phyloP scores from a whole-genome alignment of 2,329 filamentous ascomycete species.

The Ophiostoma pallidulum region DNA sequence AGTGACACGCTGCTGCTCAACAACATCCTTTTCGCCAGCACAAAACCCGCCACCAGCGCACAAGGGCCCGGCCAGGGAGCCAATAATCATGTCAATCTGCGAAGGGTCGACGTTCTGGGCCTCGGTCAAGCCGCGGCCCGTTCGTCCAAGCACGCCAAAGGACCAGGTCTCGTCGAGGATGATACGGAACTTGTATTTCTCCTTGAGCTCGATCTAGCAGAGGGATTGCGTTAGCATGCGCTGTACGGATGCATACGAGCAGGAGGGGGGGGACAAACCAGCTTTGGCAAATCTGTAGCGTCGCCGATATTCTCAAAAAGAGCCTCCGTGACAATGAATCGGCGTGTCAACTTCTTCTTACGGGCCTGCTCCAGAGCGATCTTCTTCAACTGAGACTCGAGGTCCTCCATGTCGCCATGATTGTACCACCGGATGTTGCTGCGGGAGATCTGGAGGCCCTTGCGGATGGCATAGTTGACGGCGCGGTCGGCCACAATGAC shows the following conservation, averaged over 20 bases:
- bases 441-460: slow-evolving; percentile 85
- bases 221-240: background rate
- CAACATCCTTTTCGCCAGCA: slow-evolving; percentile 80
- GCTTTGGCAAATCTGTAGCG: slow-evolving; percentile 70
- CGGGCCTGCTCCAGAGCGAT: slow-evolving; percentile 78
- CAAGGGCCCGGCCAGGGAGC: slow-evolving; percentile 79
- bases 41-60: slow-evolving; percentile 95
- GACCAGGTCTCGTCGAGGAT: slow-evolving; percentile 98
- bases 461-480: slow-evolving; percentile 87
- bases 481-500: slow-evolving; percentile 93
- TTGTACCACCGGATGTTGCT: slow-evolving; percentile 91
- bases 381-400: slow-evolving; percentile 76
- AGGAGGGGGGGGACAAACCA: slow-evolving; percentile 48
- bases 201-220: slow-evolving; percentile 75
- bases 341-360: slow-evolving; percentile 76
- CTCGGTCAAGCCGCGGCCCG: slow-evolving; percentile 86
- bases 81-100: slow-evolving; percentile 95
- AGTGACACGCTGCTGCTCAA: slow-evolving; percentile 91
- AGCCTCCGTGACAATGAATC: slow-evolving; percentile 94
- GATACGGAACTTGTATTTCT: slow-evolving; percentile 94
- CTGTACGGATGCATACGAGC: background rate
- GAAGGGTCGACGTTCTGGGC: slow-evolving; percentile 91
- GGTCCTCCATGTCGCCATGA: slow-evolving; percentile 90
- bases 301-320: slow-evolving; percentile 88
- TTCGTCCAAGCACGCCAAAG: slow-evolving; percentile 86